Base-by-base conservation (phyloP, 371 early-diverging fungal species). In the Lichtheimia hyalospora region DNA sequence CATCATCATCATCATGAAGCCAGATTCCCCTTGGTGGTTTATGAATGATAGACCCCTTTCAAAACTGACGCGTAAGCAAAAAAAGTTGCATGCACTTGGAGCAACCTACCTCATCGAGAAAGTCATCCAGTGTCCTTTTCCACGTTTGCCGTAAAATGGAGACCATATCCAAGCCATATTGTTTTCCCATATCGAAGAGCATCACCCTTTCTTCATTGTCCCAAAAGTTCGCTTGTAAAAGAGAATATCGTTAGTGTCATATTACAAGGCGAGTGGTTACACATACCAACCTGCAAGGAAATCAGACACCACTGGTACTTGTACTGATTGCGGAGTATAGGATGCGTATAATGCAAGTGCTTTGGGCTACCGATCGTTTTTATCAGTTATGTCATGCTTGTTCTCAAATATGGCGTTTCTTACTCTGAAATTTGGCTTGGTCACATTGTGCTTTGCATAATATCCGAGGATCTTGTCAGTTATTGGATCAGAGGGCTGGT, bases 291-390 rank as follows among this genome's bases (percentile, higher is more conserved):
- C 59, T 48, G 68, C 25, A 5, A 71, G 58, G 49, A 71, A 71
- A 7, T 58, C 43, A n/a, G 68, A 68, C 16, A 58, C 64, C 1
- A 68, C 51, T 2, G 20, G 51, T 5, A 61, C 51, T 43, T 71
- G 71, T 18, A 54, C 23, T 13, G 58, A 23, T 14, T 46, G 41
- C 4, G 68, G 21, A 25, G 58, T 60, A 39, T 63, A 58, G 1
- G 71, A 57, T 28, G 68, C 65, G 27, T 65, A 68, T 7, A 61
- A 49, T 2, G 66, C 61, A 57, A 68, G 61, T 2, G 62, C 52
- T 14, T 56, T 50, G 5, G 71, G 71, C 40, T 62, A 55, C 6
- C 10, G 12, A 52, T 18, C n/a, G 48, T 12, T 28, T 18, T 7
- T 16, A 34, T 52, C 4, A 60, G 23, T 16, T 10, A 7, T n/a